Base-by-base conservation (phyloP, 352 stramenopile genomes). In the Phytophthora tentaculata region DNA sequence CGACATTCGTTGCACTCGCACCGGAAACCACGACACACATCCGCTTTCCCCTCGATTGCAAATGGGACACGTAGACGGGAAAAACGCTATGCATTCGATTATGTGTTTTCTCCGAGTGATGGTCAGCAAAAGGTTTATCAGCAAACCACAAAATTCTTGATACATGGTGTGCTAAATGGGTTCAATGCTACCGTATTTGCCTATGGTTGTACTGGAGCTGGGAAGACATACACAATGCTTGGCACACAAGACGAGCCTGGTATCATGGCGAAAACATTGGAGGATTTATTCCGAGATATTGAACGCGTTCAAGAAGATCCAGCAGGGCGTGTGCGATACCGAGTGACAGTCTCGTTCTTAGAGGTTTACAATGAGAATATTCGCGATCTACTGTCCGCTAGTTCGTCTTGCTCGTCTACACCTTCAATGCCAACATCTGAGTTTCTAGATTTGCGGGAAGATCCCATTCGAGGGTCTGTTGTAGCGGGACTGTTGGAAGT, bases 321-420 rank as follows among this genome's bases (percentile, higher is more conserved):
- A 23, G 24, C 50, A 23, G 35, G 54, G 44, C 44, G 49, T n/a
- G 35, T 67, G 14, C 52, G 56, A 32, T 76, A 79, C 79, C 58
- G 84, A 24, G 88, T 97, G 4, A 87, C 71, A 10, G 89, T 97
- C 10, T 97, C 90, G 7, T 97, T 96, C 58, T 69, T 97, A 5
- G 91, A 97, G 58, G 86, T 97, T 24, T 98, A 98, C 85, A 98
- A 98, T 54, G 92, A 98, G 64, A 97, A 95, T 63, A 98, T 98
- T 55, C 81, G 89, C 4, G 94, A 98, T 70, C 62, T 98, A 41
- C 71, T 98, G 1, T 74, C 69, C 29, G 61, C 74, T 5, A 61
- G 56, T 53, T 66, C 60, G 2, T 70, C 72, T 9, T 70, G 59
- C 6, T 73, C 73, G 0, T 75, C 64, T 32, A 24, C 66, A 7